Conservation (phyloP, 2,329 filamentous ascomycete genomes). For the Alternaria atra region DNA sequence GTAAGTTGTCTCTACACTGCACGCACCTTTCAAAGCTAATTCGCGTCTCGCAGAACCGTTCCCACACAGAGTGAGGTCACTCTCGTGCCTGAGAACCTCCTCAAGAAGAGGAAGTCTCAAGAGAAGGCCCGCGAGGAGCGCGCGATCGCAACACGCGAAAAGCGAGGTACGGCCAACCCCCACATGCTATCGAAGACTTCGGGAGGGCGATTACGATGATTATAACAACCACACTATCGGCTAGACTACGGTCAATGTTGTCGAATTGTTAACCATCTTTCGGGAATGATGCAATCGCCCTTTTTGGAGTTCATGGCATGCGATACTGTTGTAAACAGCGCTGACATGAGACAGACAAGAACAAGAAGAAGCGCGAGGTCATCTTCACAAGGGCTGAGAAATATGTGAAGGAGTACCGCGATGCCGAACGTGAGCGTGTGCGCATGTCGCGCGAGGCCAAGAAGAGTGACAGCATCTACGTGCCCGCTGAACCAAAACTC, state of each 20-base stretch:
- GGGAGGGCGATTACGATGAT: constrained; percentile 70
- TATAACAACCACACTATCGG: constrained; percentile 84
- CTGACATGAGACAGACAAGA: constrained; percentile 71
- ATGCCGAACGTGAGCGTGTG: constrained; percentile 98
- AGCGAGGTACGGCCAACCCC: constrained; percentile 76
- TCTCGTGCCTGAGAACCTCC: constrained; percentile 97
- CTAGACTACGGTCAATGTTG: constrained; percentile 98
- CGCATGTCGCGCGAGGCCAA: constrained; percentile 89
- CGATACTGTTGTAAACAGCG: constrained; percentile 16
- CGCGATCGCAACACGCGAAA: constrained; percentile 80
- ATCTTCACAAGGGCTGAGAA: constrained; percentile 99
- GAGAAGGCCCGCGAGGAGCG: constrained; percentile 98
- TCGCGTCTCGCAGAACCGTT: constrained; percentile 72
- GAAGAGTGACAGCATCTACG: constrained; percentile 91
- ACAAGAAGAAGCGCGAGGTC: constrained; percentile 97
- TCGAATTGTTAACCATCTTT: constrained; percentile 99
- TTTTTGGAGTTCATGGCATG: constrained; percentile 32
- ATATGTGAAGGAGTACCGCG: constrained; percentile 99
- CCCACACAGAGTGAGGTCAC: constrained; percentile 89
- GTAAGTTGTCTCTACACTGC: constrained; percentile 60
- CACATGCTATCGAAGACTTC: constrained; percentile 23
- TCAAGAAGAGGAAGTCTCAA: constrained; percentile 99
- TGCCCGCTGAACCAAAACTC: constrained; percentile 93
- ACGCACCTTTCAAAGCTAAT: constrained; percentile 60
- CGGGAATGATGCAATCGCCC: constrained; percentile 79